Base-by-base conservation (phyloP, 805 yeast genomes). In the Lipomyces lipofer region DNA sequence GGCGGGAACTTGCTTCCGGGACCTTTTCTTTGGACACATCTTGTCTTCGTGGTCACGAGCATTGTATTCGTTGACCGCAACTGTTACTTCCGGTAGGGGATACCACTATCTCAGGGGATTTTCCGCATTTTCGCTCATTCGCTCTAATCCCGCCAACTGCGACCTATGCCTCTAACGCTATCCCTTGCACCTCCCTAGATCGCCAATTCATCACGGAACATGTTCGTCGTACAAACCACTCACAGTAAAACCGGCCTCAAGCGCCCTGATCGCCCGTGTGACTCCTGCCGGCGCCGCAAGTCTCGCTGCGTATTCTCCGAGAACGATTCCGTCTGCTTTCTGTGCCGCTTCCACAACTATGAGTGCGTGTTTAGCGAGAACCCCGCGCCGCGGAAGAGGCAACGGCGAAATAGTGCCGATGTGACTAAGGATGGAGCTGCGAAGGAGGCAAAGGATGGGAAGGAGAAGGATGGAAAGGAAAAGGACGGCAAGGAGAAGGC, bases 221-320 rank as follows among this genome's bases (percentile, higher is more conserved):
- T 58, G 62, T 58, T 54, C 40, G 56, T 56, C 35, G 59, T 58
- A 32, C 62, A 58, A 30, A 55, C 59, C n/a, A 58, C 62, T n/a
- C 60, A 58, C 43, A 43, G 51, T 54, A 58, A 58, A 27, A 52
- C 62, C 39, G 62, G 62, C 10, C 54, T 58, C 32, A 58, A 54
- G 51, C 60, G 62, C 9, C 62, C 62, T 4, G 62, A 58, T 33
- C 29, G 62, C n/a, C 63, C 63, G 7, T 59, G 63, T 36, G 62
- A 59, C 40, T 53, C 62, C 17, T 59, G 63, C 44, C 55, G 62
- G 6, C 49, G 62, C 4, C 58, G 63, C 30, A 59, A 59, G 56
- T 49, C 56, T 25, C 49, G 63, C 25, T 59, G 63, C 49, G 63
- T 59, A 32, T 58, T 59, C 29, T 55, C 57, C 17, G 62, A 56